These are phyloP conservation scores for Exophiala lecanii-corni DNA, from an alignment of 2,329 filamentous ascomycete genomes.

Conservation along the genomic window DNA sequence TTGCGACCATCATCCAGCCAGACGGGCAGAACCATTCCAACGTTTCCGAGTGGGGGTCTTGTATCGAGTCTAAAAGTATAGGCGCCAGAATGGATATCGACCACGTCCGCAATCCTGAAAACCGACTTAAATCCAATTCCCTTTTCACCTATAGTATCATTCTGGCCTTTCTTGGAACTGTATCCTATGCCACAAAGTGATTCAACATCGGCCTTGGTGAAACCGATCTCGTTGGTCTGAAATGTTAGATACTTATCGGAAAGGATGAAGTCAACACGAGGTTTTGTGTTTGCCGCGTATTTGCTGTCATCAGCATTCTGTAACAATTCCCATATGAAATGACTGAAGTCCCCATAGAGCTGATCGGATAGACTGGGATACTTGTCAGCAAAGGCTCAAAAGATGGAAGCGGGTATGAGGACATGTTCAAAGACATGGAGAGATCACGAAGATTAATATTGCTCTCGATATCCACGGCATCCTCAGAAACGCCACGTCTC, in stretches of 20 bases:
- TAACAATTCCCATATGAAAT: constrained; percentile 31
- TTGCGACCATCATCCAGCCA: constrained; percentile 5
- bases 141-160: constrained; percentile 31
- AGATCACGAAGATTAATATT: constrained; percentile 12
- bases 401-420: neutral
- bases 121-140: constrained; percentile 36
- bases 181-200: constrained; percentile 35
- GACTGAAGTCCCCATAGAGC: constrained; percentile 9
- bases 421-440: constrained; percentile 9
- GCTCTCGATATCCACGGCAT: constrained; percentile 12
- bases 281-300: constrained; percentile 27
- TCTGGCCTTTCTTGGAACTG: constrained; percentile 32
- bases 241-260: constrained; percentile 1
- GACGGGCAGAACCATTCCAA: constrained; percentile 8
- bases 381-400: constrained; percentile 6
- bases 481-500: constrained; percentile 6
- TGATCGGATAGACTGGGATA: constrained; percentile 6
- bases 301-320: constrained; percentile 42
- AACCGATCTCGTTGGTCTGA: constrained; percentile 38
- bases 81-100: constrained; percentile 6
- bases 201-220: constrained; percentile 32
- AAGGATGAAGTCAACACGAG: constrained; percentile 5
- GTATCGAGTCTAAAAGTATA: constrained; percentile 7
- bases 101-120: constrained; percentile 30
- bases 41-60: constrained; percentile 7